phyloP scores from a whole-genome alignment of 352 stramenopile genomes.

The Globisporangium parvum region DNA sequence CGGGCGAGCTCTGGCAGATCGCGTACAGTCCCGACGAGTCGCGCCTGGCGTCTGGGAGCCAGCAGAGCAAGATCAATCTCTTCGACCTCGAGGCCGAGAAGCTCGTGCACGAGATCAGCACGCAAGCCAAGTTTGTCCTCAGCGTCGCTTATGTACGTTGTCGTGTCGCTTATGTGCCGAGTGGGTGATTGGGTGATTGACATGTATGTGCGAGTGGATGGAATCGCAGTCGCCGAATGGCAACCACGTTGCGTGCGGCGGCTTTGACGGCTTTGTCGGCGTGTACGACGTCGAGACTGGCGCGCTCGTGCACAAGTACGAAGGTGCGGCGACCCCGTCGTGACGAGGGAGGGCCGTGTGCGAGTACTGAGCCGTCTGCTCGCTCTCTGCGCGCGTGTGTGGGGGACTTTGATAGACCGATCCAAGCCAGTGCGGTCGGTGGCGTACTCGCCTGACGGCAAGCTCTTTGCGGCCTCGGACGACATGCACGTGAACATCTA shows the following conservation, averaged over 20 bases:
- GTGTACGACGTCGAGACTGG: slow-evolving; percentile 81
- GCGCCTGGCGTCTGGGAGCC: slow-evolving; percentile 71
- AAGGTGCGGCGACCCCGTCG: slow-evolving; percentile 52
- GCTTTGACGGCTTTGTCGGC: slow-evolving; percentile 80
- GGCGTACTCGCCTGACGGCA: slow-evolving; percentile 79
- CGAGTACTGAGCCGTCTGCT: no score
- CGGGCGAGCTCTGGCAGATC: slow-evolving; percentile 86
- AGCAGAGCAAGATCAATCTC: slow-evolving; percentile 86
- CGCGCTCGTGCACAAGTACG: slow-evolving; percentile 78
- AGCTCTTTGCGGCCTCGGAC: slow-evolving; percentile 85
- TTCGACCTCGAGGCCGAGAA: slow-evolving; percentile 80
- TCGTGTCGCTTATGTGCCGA: slow-evolving; percentile 3
- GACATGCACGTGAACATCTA: slow-evolving; percentile 92
- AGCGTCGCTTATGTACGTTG: slow-evolving; percentile 63
- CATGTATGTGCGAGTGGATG: neutral
- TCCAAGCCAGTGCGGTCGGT: slow-evolving; percentile 87
- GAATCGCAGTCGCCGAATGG: slow-evolving; percentile 59
- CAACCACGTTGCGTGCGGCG: slow-evolving; percentile 76
- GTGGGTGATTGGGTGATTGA: neutral
- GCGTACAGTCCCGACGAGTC: slow-evolving; percentile 80
- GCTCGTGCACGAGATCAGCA: slow-evolving; percentile 66
- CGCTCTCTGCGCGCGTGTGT: no score
- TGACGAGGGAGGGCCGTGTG: no score
- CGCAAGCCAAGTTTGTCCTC: slow-evolving; percentile 69
- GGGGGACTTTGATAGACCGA: slow-evolving; percentile 53